Evolutionary conservation across 352 stramenopile genomes (phyloP).

Genomic region (Phytophthora palmivora): DNA sequence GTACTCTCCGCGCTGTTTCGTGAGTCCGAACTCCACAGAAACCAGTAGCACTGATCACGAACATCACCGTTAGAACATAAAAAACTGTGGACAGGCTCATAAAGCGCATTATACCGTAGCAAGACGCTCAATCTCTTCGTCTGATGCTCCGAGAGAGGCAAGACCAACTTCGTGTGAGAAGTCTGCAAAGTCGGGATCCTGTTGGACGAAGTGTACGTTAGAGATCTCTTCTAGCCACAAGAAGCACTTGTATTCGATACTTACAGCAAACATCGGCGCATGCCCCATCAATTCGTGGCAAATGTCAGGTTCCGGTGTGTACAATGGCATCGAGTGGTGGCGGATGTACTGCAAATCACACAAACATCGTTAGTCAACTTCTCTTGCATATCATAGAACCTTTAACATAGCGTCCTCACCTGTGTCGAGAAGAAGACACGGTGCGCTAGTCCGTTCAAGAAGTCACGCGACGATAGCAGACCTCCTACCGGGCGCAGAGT

Average conservation of each 20-base stretch:
- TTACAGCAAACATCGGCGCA: constrained; percentile 96
- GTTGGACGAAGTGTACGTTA: constrained; percentile 1
- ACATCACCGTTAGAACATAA: constrained; percentile 3
- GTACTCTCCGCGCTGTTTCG: constrained; percentile 91
- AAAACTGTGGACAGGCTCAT: background rate
- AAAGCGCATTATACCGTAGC: constrained; percentile 65
- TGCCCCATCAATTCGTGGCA: constrained; percentile 97
- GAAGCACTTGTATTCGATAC: constrained; percentile 6
- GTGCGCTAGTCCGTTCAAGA: constrained; percentile 98
- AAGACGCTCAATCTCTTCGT: constrained; percentile 95
- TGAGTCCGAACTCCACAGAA: constrained; percentile 98
- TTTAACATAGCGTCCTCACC: constrained; percentile 35
- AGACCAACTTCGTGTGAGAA: constrained; percentile 98
- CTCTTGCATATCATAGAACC: background rate
- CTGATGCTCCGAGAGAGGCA: constrained; percentile 94
- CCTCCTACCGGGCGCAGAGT: constrained; percentile 94
- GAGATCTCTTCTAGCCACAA: background rate
- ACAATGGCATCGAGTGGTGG: constrained; percentile 95
- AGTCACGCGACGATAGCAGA: constrained; percentile 96
- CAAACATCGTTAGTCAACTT: background rate
- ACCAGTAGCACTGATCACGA: constrained; percentile 94
- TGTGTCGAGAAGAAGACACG: constrained; percentile 98
- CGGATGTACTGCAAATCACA: constrained; percentile 86
- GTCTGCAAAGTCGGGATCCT: constrained; percentile 97
- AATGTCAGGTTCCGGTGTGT: constrained; percentile 98